Evolutionary conservation across 257 asterid genomes (phyloP).

Genomic region (Solanum neorickii): DNA sequence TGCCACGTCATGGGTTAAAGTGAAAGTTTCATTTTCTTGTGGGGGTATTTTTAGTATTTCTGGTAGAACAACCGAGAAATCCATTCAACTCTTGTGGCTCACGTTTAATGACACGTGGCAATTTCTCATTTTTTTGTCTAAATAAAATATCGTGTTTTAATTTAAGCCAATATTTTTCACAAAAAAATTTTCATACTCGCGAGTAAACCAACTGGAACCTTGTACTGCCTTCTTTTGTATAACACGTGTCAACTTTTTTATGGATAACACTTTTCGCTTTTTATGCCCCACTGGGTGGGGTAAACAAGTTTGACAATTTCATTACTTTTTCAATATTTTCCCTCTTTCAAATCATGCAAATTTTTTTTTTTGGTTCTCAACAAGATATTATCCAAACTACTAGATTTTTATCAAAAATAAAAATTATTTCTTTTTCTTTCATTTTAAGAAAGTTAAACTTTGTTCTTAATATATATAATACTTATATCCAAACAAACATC

Average conservation of each 20-base stretch:
- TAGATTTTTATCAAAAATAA: background rate
- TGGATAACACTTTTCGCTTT: slow-evolving; percentile 4
- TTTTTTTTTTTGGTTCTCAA: background rate
- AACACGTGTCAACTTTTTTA: slow-evolving; percentile 9
- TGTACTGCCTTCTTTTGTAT: background rate
- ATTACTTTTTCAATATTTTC: background rate
- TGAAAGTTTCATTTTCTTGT: background rate
- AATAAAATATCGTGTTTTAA: background rate
- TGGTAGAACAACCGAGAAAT: slow-evolving; percentile 38
- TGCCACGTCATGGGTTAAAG: slow-evolving; percentile 49
- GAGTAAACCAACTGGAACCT: background rate
- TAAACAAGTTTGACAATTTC: background rate
- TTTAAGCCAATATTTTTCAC: background rate
- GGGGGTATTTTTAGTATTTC: background rate
- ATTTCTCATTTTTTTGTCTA: background rate
- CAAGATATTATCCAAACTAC: background rate
- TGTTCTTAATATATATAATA: background rate
- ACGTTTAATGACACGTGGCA: slow-evolving; percentile 59
- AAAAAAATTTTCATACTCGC: slow-evolving; percentile 6
- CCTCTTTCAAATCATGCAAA: background rate
- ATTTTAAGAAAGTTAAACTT: background rate
- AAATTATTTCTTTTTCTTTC: background rate
- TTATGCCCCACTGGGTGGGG: background rate
- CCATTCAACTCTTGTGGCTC: slow-evolving; percentile 57
- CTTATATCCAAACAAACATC: background rate